Percentiles rank a stretch among this genome's conserved stretches.
These are phyloP conservation scores for Selenicereus undatus DNA, from an alignment of 148 eudicot genomes.

Conservation along the genomic window DNA sequence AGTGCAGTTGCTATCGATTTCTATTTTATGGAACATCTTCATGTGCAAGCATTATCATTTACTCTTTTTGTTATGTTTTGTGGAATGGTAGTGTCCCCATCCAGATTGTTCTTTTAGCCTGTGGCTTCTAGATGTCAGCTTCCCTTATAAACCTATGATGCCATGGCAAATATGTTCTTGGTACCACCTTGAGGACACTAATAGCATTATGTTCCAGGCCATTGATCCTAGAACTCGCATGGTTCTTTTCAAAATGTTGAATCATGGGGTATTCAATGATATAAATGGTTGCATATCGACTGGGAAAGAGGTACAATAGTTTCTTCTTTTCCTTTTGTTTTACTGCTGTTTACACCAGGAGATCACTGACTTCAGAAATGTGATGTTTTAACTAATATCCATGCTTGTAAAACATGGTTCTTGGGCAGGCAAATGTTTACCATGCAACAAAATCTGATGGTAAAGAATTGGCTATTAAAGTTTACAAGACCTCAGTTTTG, in stretches of 20 bases:
- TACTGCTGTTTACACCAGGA: background rate
- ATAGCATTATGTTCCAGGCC: conserved; percentile 45
- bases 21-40: background rate
- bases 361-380: background rate
- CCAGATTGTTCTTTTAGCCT: too few species aligned
- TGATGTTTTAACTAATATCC: background rate
- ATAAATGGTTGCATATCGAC: conserved; percentile 97
- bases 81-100: background rate
- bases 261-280: conserved; percentile 81
- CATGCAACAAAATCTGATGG: conserved; percentile 94
- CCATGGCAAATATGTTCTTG: background rate
- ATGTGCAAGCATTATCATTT: background rate
- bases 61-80: background rate
- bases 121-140: background rate
- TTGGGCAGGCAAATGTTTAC: conserved; percentile 86
- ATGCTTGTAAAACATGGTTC: background rate
- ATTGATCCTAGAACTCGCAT: conserved; percentile 98
- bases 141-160: background rate
- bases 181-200: background rate
- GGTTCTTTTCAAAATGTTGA: conserved; percentile 96
- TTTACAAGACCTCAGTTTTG: conserved; percentile 93
- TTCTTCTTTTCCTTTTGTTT: background rate
- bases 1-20: background rate
- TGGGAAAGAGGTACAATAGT: conserved; percentile 70
- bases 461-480: conserved; percentile 85